phyloP scores from a whole-genome alignment of 108 stramenopile genomes.

The Cyclotella kingstonii region DNA sequence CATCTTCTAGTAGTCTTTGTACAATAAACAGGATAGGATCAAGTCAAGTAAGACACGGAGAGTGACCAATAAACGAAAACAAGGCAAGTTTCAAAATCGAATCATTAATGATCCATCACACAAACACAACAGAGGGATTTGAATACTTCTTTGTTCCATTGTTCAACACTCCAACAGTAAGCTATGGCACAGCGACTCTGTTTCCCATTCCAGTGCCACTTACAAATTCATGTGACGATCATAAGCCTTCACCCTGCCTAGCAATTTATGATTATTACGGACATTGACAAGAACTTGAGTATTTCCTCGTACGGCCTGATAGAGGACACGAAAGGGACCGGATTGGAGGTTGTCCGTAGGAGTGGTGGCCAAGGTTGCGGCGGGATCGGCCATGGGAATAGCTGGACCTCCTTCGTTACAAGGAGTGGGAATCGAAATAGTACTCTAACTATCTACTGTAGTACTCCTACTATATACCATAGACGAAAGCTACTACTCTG shows the following conservation, averaged over 20 bases:
- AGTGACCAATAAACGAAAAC: background rate
- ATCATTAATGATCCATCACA: background rate
- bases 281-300: constrained; percentile 97
- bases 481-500: too few relatives aligned
- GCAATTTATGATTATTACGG: constrained; percentile 98
- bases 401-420: too few relatives aligned
- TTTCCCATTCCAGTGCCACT: constrained; percentile 70
- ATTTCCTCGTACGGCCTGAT: constrained; percentile 90
- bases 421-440: too few relatives aligned
- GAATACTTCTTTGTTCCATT: too few relatives aligned
- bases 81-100: background rate
- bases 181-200: background rate
- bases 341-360: constrained; percentile 86
- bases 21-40: background rate
- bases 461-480: too few relatives aligned
- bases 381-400: constrained; percentile 5
- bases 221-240: constrained; percentile 90
- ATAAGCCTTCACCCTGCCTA: constrained; percentile 97
- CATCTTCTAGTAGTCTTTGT: constrained; percentile 92
- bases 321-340: constrained; percentile 91
- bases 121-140: background rate
- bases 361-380: constrained; percentile 14
- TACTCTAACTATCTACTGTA: too few relatives aligned
- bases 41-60: background rate
- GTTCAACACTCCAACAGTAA: too few relatives aligned